phyloP scores from a whole-genome alignment of 805 yeast species.

The Starmera pachycereana region DNA sequence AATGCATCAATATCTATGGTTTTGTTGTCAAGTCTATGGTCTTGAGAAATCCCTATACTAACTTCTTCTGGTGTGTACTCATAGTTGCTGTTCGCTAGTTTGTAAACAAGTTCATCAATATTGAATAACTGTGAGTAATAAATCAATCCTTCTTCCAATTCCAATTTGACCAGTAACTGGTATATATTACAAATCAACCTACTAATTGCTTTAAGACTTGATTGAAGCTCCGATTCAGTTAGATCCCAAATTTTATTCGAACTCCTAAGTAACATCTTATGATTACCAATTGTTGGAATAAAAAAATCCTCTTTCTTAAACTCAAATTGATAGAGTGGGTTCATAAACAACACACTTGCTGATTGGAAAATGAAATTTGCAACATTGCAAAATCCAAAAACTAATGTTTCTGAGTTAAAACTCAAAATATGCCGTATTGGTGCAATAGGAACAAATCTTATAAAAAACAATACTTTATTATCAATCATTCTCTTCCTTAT shows the following conservation, averaged over 20 bases:
- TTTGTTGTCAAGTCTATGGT: neutral
- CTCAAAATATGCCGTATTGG: slow-evolving; percentile 9
- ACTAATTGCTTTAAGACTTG: slow-evolving; percentile 6
- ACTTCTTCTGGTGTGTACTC: neutral
- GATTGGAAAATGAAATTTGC: slow-evolving; percentile 10
- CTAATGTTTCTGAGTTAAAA: slow-evolving; percentile 10
- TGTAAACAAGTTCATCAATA: slow-evolving; percentile 15
- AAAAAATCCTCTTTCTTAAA: neutral
- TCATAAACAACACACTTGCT: slow-evolving; percentile 8
- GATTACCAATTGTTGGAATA: slow-evolving; percentile 1
- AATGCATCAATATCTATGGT: slow-evolving; percentile 5
- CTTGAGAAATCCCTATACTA: neutral
- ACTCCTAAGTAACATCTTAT: slow-evolving; percentile 2
- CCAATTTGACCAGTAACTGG: slow-evolving; percentile 5
- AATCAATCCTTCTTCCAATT: slow-evolving; percentile 5
- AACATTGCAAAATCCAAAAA: slow-evolving; percentile 9
- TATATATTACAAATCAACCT: slow-evolving; percentile 9
- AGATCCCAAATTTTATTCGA: slow-evolving; percentile 8
- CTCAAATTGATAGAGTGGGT: slow-evolving; percentile 8
- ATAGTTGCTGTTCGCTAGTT: slow-evolving; percentile 13
- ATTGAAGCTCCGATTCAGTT: slow-evolving; percentile 6
- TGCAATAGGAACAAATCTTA: slow-evolving; percentile 15
- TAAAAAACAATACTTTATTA: slow-evolving; percentile 6
- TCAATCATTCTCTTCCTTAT: slow-evolving; percentile 10
- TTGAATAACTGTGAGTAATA: slow-evolving; percentile 7